These are phyloP conservation scores for Penicillium sp. DNA, from an alignment of 2,329 filamentous ascomycete species.

Conservation along the genomic window DNA sequence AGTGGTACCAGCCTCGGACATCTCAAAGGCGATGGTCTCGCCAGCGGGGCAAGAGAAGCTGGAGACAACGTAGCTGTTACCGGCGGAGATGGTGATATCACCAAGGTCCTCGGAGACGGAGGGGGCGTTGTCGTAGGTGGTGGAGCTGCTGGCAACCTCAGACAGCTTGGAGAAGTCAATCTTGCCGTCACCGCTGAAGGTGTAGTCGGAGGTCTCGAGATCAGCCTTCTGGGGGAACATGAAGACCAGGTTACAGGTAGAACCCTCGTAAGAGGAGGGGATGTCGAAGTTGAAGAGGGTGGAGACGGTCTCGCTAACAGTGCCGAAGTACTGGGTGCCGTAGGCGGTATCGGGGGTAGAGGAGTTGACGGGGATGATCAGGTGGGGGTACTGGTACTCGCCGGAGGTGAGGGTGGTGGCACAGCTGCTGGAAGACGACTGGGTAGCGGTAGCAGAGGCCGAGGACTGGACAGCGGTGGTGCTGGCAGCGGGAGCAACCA, in stretches of 20 bases:
- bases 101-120: constrained; percentile 47
- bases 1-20: constrained; percentile 53
- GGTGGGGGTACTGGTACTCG: constrained; percentile 58
- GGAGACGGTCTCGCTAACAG: constrained; percentile 53
- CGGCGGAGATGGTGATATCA: constrained; percentile 49
- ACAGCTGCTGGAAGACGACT: constrained; percentile 34
- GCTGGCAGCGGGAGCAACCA: neutral
- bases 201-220: constrained; percentile 61
- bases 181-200: constrained; percentile 54
- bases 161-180: constrained; percentile 56
- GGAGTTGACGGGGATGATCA: constrained; percentile 63
- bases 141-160: constrained; percentile 46
- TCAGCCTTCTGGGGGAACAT: constrained; percentile 59
- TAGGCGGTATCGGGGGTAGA: constrained; percentile 51
- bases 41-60: constrained; percentile 58
- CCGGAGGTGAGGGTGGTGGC: constrained; percentile 45
- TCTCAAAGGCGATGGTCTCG: constrained; percentile 52
- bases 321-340: constrained; percentile 58
- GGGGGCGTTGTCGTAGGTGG: constrained; percentile 57
- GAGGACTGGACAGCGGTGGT: constrained; percentile 8
- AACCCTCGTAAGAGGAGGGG: constrained; percentile 52
- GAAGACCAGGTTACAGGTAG: constrained; percentile 66
- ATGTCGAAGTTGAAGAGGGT: constrained; percentile 72
- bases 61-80: constrained; percentile 55
- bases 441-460: constrained; percentile 10